These are phyloP conservation scores for Trichoderma atrobrunneum DNA, from an alignment of 2,329 filamentous ascomycete genomes.

Conservation along the genomic window DNA sequence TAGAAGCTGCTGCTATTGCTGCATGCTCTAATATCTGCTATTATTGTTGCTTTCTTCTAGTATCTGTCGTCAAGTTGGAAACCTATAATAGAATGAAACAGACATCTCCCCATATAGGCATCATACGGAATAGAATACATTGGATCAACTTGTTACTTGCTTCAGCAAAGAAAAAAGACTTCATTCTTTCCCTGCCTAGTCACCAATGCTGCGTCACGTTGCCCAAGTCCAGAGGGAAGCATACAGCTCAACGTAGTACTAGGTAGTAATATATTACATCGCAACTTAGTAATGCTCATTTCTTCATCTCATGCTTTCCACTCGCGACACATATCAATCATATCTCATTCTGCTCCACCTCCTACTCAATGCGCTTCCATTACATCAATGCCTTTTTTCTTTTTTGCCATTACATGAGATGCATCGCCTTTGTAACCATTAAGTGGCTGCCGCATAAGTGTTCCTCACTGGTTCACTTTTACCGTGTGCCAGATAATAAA, in stretches of 20 bases:
- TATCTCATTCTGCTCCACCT: conserved; percentile 18
- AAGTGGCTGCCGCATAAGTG: background rate
- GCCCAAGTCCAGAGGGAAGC: background rate
- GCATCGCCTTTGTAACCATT: conserved; percentile 4
- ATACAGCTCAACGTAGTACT: background rate
- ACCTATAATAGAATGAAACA: background rate
- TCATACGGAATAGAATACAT: background rate
- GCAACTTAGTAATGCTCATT: background rate
- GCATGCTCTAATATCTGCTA: background rate
- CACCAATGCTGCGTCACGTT: background rate
- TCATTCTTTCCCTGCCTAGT: background rate
- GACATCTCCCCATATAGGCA: background rate
- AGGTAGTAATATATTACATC: background rate
- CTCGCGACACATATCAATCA: conserved; percentile 10
- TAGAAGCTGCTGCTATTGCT: too few relatives aligned
- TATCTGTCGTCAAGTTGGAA: background rate
- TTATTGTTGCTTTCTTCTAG: background rate
- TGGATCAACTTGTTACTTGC: background rate
- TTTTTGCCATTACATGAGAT: conserved; percentile 1
- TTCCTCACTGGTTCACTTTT: background rate
- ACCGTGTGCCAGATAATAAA: conserved; percentile 21
- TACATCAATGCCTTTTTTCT: conserved; percentile 4
- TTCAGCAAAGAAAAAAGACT: background rate
- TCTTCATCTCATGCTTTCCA: background rate
- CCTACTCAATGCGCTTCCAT: background rate